Evolutionary conservation across 352 stramenopile genomes (phyloP), one percentile per base, ranked within the genome.

Genomic region (Globisporangium solare): DNA sequence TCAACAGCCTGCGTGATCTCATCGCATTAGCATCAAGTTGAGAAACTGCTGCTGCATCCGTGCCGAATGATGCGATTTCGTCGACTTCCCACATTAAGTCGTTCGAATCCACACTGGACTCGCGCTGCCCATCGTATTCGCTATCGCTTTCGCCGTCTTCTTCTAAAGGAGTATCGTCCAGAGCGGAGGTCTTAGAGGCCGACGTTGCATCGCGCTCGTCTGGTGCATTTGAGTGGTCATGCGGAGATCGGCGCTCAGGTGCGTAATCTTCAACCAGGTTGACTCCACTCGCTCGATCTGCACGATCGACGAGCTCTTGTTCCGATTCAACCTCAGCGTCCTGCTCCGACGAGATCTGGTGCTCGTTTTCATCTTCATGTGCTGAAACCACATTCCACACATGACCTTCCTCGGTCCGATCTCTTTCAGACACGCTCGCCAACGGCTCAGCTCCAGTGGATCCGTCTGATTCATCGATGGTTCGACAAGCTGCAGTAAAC

Each of bases 51-150:
- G 0, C 27, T 27, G 51, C 15, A 48, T 17, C 12, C 10, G 46
- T 27, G 21, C 51, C 40, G 13, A 74, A 48, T 18, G 21, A 37
- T 11, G 42, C 51, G 56, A 76, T 66, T 7, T 54, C 65, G 22
- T 76, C 65, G 2, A 66, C 65, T 24, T 76, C 68, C 62, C 70
- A 58, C 58, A 76, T 64, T 20, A 76, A 47, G 18, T 73, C 65
- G 31, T 18, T 65, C 32, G 68, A 76, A 45, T 76, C 65, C 15
- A 73, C 64, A 37, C 68, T 76, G 15, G 50, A 63, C 7, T 56
- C 51, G 6, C 31, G 48, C n/a, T 22, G 27, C 20, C 39, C 58
- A 6, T 47, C 51, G 6, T 65, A 43, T 2, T 57, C 64, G 31
- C 22, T 27, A 20, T n/a, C 50, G n/a, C n/a, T 17, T 32, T n/a